Evolutionary conservation across 2,329 filamentous ascomycete species (phyloP), one percentile per base, ranked within the genome.

Genomic region (Colletotrichum neosansevieriae): DNA sequence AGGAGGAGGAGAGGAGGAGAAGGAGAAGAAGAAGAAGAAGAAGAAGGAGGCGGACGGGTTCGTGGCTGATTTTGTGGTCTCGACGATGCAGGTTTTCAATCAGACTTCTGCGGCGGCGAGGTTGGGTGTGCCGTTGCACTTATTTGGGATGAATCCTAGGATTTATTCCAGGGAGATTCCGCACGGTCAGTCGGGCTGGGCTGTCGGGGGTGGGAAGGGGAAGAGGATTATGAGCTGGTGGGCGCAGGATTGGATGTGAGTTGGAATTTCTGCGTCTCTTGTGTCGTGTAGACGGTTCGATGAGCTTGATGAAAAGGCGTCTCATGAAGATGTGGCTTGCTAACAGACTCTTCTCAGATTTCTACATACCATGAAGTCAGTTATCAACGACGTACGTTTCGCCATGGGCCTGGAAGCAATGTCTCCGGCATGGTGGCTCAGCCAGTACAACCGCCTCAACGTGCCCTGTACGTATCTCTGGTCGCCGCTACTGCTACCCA

Each of bases 81-180:
- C 74, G 5, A 74, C 74, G 58, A 74, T 74, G n/a, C 71, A 71
- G 1, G 72, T 72, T 54, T 75, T 72, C 24, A 73, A 72, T 9
- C 73, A 76, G 63, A 60, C 74, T 2, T 74, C 75, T 44, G 74
- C 71, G 47, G 87, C 87, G 1, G 85, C 89, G 75, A 82, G 84
- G 65, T 71, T 89, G n/a, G 86, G 86, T 0, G 82, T 89, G 42
- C 87, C 88, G 1, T 73, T 89, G n/a, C 86, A 88, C 72, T 77
- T 92, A 70, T 91, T 91, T 88, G 92, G 92, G 75, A 92, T 90
- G 79, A 87, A 70, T 15, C 64, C 59, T 38, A 58, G 68, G 40
- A 64, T 60, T 4, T 68, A 57, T 17, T 63, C 64, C 19, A 56
- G 24, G 47, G 64, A 70, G 49, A 9, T 70, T 1, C 64, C 64